Conservation (phyloP, 192 early-diverging fungal species). For the Coemansia guatemalensis region DNA sequence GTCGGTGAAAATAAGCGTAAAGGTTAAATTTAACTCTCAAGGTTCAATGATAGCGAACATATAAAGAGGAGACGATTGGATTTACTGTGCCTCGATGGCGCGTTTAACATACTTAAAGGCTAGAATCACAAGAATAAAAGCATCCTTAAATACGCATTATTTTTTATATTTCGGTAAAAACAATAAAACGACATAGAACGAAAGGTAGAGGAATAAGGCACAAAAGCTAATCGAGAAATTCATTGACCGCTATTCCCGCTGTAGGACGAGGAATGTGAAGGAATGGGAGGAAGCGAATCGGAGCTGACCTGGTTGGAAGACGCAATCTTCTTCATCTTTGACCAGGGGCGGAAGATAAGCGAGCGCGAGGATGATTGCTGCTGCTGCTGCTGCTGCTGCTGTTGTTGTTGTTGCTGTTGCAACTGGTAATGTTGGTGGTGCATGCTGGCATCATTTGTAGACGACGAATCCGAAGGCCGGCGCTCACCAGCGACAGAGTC, state of each 20-base stretch:
- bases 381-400: constrained; percentile 23
- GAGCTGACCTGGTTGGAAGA: constrained; percentile 40
- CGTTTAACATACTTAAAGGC: no score
- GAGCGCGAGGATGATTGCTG: constrained; percentile 35
- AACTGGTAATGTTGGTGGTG: constrained; percentile 11
- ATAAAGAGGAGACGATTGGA: no score
- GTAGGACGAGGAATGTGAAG: constrained; percentile 34
- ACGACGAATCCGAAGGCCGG: constrained; percentile 36
- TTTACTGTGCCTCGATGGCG: no score
- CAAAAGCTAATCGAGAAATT: not conserved
- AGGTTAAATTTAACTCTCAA: no score
- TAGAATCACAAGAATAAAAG: no score
- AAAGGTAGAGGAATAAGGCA: not conserved
- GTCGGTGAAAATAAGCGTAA: no score
- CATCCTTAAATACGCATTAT: no score
- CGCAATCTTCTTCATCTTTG: constrained; percentile 52
- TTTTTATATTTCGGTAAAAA: not conserved
- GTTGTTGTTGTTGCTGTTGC: constrained; percentile 8
- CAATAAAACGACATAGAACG: not conserved
- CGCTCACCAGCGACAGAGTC: constrained; percentile 25
- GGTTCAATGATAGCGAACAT: no score
- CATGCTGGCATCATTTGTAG: constrained; percentile 5
- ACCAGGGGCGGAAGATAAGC: constrained; percentile 47
- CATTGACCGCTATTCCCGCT: constrained; percentile 24
- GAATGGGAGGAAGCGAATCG: constrained; percentile 40